Conservation (phyloP, 768 basidiomycete species). For the Serendipita indica region DNA sequence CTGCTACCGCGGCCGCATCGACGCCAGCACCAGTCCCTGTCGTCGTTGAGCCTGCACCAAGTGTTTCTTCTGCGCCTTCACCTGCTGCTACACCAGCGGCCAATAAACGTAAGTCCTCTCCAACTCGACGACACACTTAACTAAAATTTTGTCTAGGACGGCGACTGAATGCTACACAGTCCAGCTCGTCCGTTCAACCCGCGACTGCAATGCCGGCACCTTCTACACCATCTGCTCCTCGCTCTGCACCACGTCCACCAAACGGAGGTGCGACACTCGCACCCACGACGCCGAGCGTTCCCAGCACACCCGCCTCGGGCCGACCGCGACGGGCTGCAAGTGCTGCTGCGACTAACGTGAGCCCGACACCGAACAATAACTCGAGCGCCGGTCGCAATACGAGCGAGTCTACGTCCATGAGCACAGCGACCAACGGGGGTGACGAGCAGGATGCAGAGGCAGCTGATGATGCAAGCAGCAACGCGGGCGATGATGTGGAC, state of each 20-base stretch:
- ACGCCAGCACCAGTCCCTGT: background rate
- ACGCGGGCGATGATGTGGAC: background rate
- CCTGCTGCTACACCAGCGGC: background rate
- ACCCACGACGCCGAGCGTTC: background rate
- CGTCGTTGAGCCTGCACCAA: background rate
- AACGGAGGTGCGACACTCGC: background rate
- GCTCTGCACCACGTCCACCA: background rate
- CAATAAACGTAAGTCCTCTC: background rate
- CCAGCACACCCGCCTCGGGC: background rate
- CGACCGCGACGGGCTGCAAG: background rate
- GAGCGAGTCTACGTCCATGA: background rate
- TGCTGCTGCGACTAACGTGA: background rate
- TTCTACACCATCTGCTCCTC: background rate
- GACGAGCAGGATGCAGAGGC: constrained; percentile 2
- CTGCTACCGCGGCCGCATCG: background rate
- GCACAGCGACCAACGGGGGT: background rate
- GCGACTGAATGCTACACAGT: background rate
- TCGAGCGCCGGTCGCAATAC: background rate
- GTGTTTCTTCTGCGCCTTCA: background rate
- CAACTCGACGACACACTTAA: background rate
- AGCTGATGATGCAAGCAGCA: background rate
- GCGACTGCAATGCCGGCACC: background rate
- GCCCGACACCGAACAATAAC: background rate
- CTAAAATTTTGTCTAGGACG: background rate
- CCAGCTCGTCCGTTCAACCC: background rate